Evolutionary conservation across 768 basidiomycete species (phyloP).

Genomic region (Serendipita sp.): DNA sequence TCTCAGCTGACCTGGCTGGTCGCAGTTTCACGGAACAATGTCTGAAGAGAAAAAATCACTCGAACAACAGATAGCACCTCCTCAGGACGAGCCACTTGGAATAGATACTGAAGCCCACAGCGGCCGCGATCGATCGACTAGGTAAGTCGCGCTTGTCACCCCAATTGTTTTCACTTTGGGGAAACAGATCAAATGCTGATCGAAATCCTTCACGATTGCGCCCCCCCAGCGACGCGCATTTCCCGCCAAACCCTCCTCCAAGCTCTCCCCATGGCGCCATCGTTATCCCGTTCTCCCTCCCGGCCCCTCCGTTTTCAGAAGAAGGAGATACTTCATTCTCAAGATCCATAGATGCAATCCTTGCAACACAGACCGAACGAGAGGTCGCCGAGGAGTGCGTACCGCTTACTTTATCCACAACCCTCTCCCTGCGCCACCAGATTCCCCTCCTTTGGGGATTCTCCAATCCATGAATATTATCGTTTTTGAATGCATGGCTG

Average conservation of each 20-base stretch:
- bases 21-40: neutral
- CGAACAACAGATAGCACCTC: neutral
- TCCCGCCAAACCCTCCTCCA: neutral
- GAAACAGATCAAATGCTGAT: neutral
- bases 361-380: constrained; percentile 2
- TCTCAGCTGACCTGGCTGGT: too few species aligned
- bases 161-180: neutral
- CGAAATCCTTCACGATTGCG: neutral
- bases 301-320: neutral
- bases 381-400: constrained; percentile 4
- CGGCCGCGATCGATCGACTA: neutral
- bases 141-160: neutral
- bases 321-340: constrained; percentile 3
- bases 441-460: neutral
- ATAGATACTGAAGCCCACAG: neutral
- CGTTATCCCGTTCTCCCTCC: neutral
- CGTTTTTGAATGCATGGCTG: neutral
- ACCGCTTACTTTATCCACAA: neutral
- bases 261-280: neutral
- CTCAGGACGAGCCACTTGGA: neutral
- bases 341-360: constrained; percentile 1
- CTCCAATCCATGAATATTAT: neutral
- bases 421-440: constrained; percentile 3
- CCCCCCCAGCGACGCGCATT: neutral
- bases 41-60: neutral